phyloP scores from a whole-genome alignment of 495 filamentous ascomycete species.

The Podospora australis region DNA sequence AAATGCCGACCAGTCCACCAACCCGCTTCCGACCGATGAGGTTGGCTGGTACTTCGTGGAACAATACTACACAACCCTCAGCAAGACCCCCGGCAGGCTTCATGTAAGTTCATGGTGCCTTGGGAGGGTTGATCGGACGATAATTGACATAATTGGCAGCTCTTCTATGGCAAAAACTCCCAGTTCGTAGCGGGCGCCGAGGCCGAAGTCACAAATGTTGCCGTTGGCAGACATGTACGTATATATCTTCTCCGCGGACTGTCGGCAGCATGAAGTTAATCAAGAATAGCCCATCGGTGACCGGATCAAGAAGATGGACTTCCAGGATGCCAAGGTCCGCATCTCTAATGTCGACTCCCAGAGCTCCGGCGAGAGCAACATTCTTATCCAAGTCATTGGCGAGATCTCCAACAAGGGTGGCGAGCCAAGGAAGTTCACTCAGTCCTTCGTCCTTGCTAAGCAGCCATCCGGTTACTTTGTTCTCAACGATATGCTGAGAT shows the following conservation, averaged over 20 bases:
- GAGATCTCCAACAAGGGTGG: slow-evolving; percentile 91
- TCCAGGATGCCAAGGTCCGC: slow-evolving; percentile 97
- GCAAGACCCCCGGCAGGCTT: slow-evolving; percentile 87
- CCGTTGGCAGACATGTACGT: slow-evolving; percentile 77
- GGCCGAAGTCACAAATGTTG: slow-evolving; percentile 75
- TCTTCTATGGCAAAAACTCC: slow-evolving; percentile 78
- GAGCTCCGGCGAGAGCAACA: slow-evolving; percentile 80
- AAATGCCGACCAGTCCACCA: slow-evolving; percentile 14
- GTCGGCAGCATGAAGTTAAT: not conserved
- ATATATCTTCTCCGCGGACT: not conserved
- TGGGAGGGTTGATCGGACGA: not conserved
- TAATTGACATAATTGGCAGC: slow-evolving; percentile 23
- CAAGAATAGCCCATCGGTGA: slow-evolving; percentile 85
- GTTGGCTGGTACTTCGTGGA: slow-evolving; percentile 99
- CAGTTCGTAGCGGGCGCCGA: slow-evolving; percentile 82
- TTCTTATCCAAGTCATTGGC: slow-evolving; percentile 94
- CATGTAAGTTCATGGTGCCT: slow-evolving; percentile 52
- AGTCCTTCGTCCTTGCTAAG: slow-evolving; percentile 96
- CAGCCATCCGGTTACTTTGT: slow-evolving; percentile 98
- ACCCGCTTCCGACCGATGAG: slow-evolving; percentile 63
- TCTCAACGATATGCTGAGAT: slow-evolving; percentile 94
- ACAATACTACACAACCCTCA: slow-evolving; percentile 96
- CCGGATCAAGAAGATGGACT: slow-evolving; percentile 83
- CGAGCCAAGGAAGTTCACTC: slow-evolving; percentile 88
- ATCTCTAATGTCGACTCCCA: slow-evolving; percentile 97